Evolutionary conservation across 306 rosid genomes (phyloP).

Genomic region (Rosa persica): DNA sequence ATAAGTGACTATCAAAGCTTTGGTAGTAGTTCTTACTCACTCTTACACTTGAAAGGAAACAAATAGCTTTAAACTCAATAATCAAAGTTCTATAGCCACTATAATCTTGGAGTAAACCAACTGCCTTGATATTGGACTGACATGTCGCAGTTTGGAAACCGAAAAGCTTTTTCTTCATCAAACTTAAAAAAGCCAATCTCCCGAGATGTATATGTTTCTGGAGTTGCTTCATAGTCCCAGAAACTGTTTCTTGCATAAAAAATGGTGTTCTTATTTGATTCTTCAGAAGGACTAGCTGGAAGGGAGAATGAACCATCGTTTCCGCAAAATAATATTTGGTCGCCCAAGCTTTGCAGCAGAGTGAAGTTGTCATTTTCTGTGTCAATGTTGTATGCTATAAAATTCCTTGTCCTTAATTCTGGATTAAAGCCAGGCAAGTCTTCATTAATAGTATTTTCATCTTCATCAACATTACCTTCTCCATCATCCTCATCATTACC

Average conservation of each 20-base stretch:
- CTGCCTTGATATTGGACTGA: not conserved
- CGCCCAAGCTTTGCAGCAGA: not conserved
- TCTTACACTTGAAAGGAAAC: not conserved
- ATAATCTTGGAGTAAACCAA: not conserved
- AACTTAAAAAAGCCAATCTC: not conserved
- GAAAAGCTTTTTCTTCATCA: not conserved
- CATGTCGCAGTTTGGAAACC: too few species aligned
- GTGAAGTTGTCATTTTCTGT: not conserved
- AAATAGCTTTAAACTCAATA: not conserved
- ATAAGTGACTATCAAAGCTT: too few species aligned
- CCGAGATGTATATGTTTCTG: not conserved
- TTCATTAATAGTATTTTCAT: not conserved
- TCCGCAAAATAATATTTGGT: not conserved
- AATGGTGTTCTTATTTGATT: not conserved
- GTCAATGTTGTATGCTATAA: not conserved
- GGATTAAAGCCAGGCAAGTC: not conserved
- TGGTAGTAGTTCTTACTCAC: not conserved
- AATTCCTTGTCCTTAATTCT: not conserved
- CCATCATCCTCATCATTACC: too few species aligned
- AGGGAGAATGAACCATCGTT: not conserved
- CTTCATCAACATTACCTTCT: too few species aligned
- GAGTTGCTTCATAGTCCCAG: not conserved
- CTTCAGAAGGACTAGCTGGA: not conserved
- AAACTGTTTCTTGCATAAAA: not conserved
- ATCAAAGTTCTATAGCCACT: not conserved